Evolutionary conservation across 495 filamentous ascomycete genomes (phyloP).

Genomic region (Mycothermus thermophilus): DNA sequence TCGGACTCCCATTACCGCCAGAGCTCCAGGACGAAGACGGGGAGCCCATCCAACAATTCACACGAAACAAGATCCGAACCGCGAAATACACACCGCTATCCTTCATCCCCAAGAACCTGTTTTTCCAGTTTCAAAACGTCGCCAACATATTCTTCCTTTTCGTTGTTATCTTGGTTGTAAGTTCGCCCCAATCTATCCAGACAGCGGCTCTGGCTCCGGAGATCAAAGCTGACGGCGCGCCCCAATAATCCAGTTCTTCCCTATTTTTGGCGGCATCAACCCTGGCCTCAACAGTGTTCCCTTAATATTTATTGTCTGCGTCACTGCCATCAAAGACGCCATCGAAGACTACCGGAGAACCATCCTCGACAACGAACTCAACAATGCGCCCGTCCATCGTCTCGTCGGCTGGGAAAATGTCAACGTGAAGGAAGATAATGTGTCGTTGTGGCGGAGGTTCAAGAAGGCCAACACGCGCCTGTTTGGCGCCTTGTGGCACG

Average conservation of each 20-base stretch:
- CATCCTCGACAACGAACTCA: conserved; percentile 81
- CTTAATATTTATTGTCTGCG: conserved; percentile 81
- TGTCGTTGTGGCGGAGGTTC: conserved; percentile 73
- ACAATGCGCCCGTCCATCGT: conserved; percentile 90
- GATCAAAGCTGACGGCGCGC: no score
- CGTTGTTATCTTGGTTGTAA: conserved; percentile 83
- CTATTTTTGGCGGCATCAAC: conserved; percentile 86
- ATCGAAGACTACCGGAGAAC: conserved; percentile 95
- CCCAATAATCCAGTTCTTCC: conserved; percentile 96
- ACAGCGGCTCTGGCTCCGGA: no score
- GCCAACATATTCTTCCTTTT: conserved; percentile 98
- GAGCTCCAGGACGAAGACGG: conserved; percentile 76
- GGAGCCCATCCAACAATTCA: conserved; percentile 51
- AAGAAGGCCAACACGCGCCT: conserved; percentile 76
- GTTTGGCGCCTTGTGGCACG: conserved; percentile 43
- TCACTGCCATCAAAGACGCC: conserved; percentile 91
- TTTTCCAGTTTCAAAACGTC: conserved; percentile 95
- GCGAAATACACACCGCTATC: conserved; percentile 92
- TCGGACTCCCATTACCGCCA: conserved; percentile 71
- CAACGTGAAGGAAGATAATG: conserved; percentile 75
- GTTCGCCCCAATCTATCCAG: no score
- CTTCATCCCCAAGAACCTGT: conserved; percentile 96
- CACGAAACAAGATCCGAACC: conserved; percentile 93
- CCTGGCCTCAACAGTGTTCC: conserved; percentile 84
- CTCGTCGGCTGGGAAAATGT: conserved; percentile 84